These are phyloP conservation scores for Hypoxylon sp. DNA, from an alignment of 2,329 filamentous ascomycete species.

Conservation along the genomic window DNA sequence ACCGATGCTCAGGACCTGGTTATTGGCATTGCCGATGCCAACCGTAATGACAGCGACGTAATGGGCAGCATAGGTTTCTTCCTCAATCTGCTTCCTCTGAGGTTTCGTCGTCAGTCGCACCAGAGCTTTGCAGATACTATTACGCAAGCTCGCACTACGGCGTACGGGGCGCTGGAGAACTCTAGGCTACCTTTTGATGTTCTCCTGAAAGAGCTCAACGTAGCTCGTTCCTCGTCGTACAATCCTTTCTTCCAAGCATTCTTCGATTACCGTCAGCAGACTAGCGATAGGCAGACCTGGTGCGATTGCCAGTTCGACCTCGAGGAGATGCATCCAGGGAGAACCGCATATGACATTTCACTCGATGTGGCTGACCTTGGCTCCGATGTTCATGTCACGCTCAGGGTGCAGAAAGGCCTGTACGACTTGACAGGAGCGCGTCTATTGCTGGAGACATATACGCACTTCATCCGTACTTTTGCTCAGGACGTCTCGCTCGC, in stretches of 20 bases:
- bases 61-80: background rate
- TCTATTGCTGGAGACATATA: no score
- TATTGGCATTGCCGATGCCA: background rate
- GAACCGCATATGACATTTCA: no score
- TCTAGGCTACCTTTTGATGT: background rate
- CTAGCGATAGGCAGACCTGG: no score
- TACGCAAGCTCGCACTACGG: background rate
- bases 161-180: background rate
- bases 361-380: no score
- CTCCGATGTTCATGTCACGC: no score
- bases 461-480: no score
- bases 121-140: background rate
- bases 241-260: conserved; percentile 21
- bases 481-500: no score
- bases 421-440: no score
- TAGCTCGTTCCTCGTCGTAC: background rate
- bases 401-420: no score
- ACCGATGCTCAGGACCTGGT: background rate
- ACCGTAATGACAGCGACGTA: background rate
- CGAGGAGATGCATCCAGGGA: no score
- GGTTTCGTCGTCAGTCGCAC: background rate
- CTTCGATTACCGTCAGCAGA: conserved; percentile 21
- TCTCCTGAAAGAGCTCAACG: background rate
- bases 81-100: background rate
- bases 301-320: no score